These are phyloP conservation scores for Crithidia mellificae DNA, from an alignment of 208 protist species.

Conservation along the genomic window DNA sequence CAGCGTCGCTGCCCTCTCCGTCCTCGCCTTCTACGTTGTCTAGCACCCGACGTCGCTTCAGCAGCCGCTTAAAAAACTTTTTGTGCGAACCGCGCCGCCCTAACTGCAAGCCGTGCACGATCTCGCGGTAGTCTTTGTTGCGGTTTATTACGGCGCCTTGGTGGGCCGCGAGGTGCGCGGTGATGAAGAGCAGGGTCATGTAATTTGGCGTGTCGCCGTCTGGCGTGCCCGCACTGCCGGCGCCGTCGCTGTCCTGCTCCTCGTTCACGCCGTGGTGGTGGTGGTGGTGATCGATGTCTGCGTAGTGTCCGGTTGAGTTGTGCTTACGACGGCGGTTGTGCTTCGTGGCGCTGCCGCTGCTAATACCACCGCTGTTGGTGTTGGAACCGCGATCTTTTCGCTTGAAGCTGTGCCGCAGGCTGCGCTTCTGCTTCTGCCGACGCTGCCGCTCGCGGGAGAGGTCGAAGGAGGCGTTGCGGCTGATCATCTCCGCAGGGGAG, in stretches of 20 bases:
- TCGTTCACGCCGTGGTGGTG: not conserved
- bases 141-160: slow-evolving; percentile 67
- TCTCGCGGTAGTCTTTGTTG: slow-evolving; percentile 85
- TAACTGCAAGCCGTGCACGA: slow-evolving; percentile 58
- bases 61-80: slow-evolving; percentile 37
- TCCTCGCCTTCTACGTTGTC: slow-evolving; percentile 19
- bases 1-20: slow-evolving; percentile 7
- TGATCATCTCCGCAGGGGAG: slow-evolving; percentile 10
- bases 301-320: not conserved
- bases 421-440: slow-evolving; percentile 3
- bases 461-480: slow-evolving; percentile 23
- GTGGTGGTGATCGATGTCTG: not conserved
- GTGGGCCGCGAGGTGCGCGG: slow-evolving; percentile 90
- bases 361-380: not conserved
- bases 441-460: slow-evolving; percentile 7
- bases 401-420: slow-evolving; percentile 3
- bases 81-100: slow-evolving; percentile 45
- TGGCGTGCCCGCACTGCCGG: not conserved
- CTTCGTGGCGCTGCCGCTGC: not conserved
- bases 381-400: not conserved
- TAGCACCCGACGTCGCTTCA: slow-evolving; percentile 1
- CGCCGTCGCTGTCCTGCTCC: not conserved
- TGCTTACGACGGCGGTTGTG: not conserved
- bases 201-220: slow-evolving; percentile 24
- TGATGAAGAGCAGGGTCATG: slow-evolving; percentile 88